These are phyloP conservation scores for Lippia alba DNA, from an alignment of 305 asterid genomes.

Conservation along the genomic window DNA sequence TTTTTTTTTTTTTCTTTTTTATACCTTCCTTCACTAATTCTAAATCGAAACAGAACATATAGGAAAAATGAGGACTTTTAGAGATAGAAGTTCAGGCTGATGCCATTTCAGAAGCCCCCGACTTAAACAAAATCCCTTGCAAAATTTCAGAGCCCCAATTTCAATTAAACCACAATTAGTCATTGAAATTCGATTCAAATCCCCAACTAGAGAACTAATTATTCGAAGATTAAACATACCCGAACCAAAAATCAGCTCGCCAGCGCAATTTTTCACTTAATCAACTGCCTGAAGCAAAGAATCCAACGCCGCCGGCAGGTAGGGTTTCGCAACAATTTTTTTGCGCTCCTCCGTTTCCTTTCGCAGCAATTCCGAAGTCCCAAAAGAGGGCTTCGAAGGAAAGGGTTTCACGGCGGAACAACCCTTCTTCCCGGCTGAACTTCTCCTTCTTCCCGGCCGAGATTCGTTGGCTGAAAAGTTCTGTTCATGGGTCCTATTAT, in stretches of 20 bases:
- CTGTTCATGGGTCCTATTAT: too few relatives aligned
- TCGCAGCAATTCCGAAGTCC: too few relatives aligned
- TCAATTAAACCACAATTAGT: slow-evolving; percentile 4
- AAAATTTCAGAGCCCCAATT: slow-evolving; percentile 7
- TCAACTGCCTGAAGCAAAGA: slow-evolving; percentile 33
- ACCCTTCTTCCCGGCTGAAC: too few relatives aligned
- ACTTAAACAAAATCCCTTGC: not conserved
- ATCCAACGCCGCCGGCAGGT: slow-evolving; percentile 29
- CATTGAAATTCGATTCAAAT: slow-evolving; percentile 12
- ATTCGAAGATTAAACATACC: slow-evolving; percentile 35
- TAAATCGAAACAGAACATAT: not conserved
- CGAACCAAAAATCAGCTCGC: slow-evolving; percentile 10
- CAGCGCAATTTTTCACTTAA: slow-evolving; percentile 17
- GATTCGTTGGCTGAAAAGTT: too few relatives aligned
- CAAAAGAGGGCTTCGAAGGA: too few relatives aligned
- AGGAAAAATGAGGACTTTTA: not conserved
- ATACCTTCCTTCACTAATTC: slow-evolving; percentile 21
- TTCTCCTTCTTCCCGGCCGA: too few relatives aligned
- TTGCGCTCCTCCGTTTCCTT: too few relatives aligned
- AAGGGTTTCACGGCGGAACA: too few relatives aligned
- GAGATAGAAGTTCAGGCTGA: slow-evolving; percentile 7
- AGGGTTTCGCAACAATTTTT: slow-evolving; percentile 33
- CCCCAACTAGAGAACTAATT: slow-evolving; percentile 13
- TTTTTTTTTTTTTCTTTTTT: too few relatives aligned
- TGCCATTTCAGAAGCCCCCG: not conserved